Evolutionary conservation across 2,329 filamentous ascomycete species (phyloP).

Genomic region (Paracorniculantispora psalliotae): DNA sequence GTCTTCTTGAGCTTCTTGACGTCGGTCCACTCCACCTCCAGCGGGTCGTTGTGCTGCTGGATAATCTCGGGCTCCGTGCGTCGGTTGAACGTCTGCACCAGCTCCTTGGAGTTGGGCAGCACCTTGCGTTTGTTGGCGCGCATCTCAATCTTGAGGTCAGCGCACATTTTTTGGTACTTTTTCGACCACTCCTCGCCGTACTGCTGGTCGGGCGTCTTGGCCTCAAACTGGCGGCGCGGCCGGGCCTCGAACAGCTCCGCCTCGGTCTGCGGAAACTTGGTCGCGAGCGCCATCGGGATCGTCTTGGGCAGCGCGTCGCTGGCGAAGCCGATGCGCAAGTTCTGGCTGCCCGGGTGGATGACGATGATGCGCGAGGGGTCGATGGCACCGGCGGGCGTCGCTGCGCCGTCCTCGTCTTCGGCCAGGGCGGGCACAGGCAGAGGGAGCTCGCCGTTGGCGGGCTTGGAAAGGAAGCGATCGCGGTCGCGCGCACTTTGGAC

Average conservation of each 20-base stretch:
- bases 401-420: slow-evolving; percentile 52
- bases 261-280: slow-evolving; percentile 72
- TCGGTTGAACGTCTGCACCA: slow-evolving; percentile 91
- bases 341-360: slow-evolving; percentile 93
- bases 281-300: slow-evolving; percentile 86
- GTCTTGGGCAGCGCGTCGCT: slow-evolving; percentile 93
- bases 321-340: slow-evolving; percentile 88
- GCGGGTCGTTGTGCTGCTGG: slow-evolving; percentile 87
- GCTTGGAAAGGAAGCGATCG: slow-evolving; percentile 76
- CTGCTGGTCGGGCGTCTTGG: slow-evolving; percentile 64
- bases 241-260: slow-evolving; percentile 76
- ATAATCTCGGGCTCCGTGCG: slow-evolving; percentile 80
- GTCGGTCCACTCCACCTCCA: slow-evolving; percentile 95
- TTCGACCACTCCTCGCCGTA: slow-evolving; percentile 79
- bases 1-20: slow-evolving; percentile 62
- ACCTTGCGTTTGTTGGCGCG: slow-evolving; percentile 91
- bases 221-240: slow-evolving; percentile 64
- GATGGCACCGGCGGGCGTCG: slow-evolving; percentile 53
- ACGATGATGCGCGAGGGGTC: slow-evolving; percentile 89
- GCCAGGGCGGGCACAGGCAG: slow-evolving; percentile 55
- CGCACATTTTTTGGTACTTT: slow-evolving; percentile 75
- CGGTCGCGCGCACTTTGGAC: slow-evolving; percentile 82
- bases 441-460: slow-evolving; percentile 61
- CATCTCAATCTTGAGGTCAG: slow-evolving; percentile 86
- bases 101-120: slow-evolving; percentile 92